Evolutionary conservation across 345 rosid species (phyloP).

Genomic region (Populus euphratica): DNA sequence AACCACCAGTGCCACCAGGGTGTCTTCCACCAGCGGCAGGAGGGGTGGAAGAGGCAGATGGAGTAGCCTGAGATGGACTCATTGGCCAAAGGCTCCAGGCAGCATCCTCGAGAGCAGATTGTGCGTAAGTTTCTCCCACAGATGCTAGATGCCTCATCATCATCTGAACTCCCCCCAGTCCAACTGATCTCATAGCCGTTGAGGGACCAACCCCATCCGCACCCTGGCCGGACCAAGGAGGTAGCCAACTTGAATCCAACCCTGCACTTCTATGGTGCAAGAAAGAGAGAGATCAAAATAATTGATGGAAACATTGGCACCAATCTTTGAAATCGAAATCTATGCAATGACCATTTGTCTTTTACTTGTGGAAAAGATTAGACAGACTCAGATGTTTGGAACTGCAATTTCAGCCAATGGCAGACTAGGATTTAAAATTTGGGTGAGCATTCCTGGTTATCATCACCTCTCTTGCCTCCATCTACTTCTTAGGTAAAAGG

Average conservation of each 20-base stretch:
- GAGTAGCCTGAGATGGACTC: constrained; percentile 61
- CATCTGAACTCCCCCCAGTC: constrained; percentile 89
- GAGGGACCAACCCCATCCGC: constrained; percentile 92
- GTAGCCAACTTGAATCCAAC: constrained; percentile 73
- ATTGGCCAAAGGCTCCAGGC: constrained; percentile 90
- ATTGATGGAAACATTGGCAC: neutral
- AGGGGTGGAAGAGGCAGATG: constrained; percentile 56
- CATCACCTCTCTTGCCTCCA: neutral
- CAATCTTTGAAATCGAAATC: neutral
- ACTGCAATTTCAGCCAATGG: neutral
- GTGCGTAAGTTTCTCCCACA: constrained; percentile 89
- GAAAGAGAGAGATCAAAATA: constrained; percentile 3
- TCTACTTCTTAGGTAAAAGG: neutral
- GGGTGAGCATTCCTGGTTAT: neutral
- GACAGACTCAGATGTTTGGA: neutral
- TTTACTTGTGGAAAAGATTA: neutral
- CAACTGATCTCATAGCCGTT: constrained; percentile 66
- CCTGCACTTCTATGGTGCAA: constrained; percentile 62
- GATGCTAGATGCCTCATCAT: constrained; percentile 99
- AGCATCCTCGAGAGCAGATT: constrained; percentile 80
- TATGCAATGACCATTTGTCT: neutral
- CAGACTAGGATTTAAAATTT: neutral
- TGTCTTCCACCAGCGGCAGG: constrained; percentile 43
- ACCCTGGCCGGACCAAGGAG: constrained; percentile 70
- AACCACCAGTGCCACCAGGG: constrained; percentile 52